phyloP scores from a whole-genome alignment of 805 yeast genomes.

The Saturnispora besseyi region DNA sequence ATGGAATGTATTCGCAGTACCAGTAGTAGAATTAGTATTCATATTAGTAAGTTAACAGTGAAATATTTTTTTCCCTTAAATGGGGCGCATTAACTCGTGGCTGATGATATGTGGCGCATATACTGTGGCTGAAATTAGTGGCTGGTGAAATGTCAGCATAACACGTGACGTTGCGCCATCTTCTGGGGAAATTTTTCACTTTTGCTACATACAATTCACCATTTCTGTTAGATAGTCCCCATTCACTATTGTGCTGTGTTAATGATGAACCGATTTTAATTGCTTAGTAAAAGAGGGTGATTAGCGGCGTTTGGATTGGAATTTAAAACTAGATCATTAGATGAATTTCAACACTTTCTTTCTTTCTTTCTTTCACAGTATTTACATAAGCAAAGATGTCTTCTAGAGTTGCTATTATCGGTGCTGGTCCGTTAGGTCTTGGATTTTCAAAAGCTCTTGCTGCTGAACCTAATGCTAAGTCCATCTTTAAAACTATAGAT shows the following conservation, averaged over 20 bases:
- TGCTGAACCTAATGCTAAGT: conserved; percentile 23
- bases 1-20: no score
- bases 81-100: not conserved
- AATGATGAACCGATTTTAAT: conserved; percentile 2
- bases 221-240: not conserved
- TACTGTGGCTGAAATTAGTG: not conserved
- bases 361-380: not conserved
- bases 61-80: not conserved
- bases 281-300: not conserved
- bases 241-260: not conserved
- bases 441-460: conserved; percentile 28
- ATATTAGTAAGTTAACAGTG: not conserved
- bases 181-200: not conserved
- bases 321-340: no score
- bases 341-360: no score
- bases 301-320: conserved; percentile 11
- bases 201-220: not conserved
- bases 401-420: conserved; percentile 25
- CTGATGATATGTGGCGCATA: not conserved
- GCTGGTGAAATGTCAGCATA: not conserved
- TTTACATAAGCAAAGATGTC: not conserved
- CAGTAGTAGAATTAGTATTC: no score
- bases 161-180: conserved; percentile 6
- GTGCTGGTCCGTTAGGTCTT: conserved; percentile 30
- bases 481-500: conserved; percentile 18